phyloP scores from a whole-genome alignment of 2,329 filamentous ascomycete genomes.

The Colletotrichum spinosum region DNA sequence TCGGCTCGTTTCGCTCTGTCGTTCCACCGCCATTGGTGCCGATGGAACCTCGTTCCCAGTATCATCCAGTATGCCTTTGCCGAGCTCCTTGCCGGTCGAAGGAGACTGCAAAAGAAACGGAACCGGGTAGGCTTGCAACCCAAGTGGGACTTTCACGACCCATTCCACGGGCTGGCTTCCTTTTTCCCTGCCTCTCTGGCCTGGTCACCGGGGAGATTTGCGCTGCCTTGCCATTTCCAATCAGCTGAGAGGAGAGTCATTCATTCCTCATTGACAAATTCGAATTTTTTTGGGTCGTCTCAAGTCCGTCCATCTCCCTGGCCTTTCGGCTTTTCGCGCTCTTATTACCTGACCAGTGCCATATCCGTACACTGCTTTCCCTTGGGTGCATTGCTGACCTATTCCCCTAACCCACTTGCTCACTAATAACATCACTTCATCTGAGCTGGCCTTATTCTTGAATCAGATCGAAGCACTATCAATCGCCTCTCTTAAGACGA shows the following conservation, averaged over 20 bases:
- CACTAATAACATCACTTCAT: conserved; percentile 24
- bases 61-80: conserved; percentile 4
- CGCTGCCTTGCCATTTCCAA: conserved; percentile 22
- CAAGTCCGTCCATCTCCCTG: conserved; percentile 6
- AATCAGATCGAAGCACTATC: background rate
- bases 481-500: conserved; percentile 21
- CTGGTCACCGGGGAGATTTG: conserved; percentile 34
- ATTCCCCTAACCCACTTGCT: conserved; percentile 20
- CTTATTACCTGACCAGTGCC: background rate
- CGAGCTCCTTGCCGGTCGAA: conserved; percentile 25
- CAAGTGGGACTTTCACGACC: conserved; percentile 32
- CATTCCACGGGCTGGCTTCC: conserved; percentile 1
- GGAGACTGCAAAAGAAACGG: conserved; percentile 1
- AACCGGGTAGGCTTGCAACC: conserved; percentile 23
- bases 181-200: conserved; percentile 5
- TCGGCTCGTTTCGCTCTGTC: conserved; percentile 26
- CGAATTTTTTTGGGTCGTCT: conserved; percentile 4
- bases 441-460: conserved; percentile 5
- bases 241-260: conserved; percentile 32
- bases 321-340: conserved; percentile 13
- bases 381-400: background rate
- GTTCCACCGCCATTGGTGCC: conserved; percentile 17
- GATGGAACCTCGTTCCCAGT: conserved; percentile 4
- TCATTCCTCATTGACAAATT: conserved; percentile 25
- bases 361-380: conserved; percentile 7